Evolutionary conservation across 306 rosid genomes (phyloP).

Genomic region (Quercus mongolica): DNA sequence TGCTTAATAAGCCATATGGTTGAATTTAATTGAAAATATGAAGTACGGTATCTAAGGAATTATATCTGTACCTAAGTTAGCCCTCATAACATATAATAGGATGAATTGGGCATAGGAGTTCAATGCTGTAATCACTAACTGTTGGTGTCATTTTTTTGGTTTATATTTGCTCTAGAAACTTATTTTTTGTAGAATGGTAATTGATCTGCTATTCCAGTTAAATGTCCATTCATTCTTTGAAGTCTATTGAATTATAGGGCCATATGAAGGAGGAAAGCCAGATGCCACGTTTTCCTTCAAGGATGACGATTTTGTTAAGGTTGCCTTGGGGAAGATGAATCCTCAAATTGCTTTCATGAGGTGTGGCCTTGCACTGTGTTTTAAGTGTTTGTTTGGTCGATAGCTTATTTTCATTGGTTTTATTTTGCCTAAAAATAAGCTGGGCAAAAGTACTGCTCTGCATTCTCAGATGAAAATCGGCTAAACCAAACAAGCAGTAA

Average conservation of each 20-base stretch:
- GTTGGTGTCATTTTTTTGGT: background rate
- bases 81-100: background rate
- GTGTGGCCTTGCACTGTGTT: conserved; percentile 27
- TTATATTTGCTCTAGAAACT: background rate
- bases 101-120: background rate
- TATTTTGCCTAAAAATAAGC: too few species aligned
- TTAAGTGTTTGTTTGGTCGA: too few species aligned
- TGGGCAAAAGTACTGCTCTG: too few species aligned
- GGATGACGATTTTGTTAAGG: conserved; percentile 86
- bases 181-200: background rate
- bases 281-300: conserved; percentile 86
- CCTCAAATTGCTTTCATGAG: conserved; percentile 94
- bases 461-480: too few species aligned
- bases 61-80: background rate
- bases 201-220: background rate
- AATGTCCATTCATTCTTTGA: background rate
- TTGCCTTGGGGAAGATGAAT: conserved; percentile 86
- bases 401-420: too few species aligned
- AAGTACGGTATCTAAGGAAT: background rate
- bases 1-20: too few species aligned
- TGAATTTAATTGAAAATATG: too few species aligned
- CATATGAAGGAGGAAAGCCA: conserved; percentile 81
- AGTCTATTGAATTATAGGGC: conserved; percentile 41
- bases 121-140: background rate
- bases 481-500: too few species aligned